Percentiles rank a stretch among this genome's conserved stretches.
These are phyloP conservation scores for Umbilicaria muhlenbergii DNA, from an alignment of 495 filamentous ascomycete species.

Conservation along the genomic window DNA sequence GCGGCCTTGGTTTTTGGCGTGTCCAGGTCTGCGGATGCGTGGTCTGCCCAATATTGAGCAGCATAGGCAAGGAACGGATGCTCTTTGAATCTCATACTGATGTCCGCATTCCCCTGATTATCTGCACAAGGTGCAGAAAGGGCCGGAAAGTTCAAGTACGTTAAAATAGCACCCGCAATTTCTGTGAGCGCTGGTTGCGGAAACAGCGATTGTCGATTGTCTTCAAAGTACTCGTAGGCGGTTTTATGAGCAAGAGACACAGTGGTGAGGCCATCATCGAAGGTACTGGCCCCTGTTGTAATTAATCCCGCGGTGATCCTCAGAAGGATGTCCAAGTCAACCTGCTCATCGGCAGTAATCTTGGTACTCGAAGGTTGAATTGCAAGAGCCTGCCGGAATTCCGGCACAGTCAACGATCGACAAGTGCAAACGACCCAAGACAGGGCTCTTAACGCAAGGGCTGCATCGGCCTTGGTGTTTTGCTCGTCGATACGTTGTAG, in stretches of 20 bases:
- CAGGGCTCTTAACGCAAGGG: slow-evolving; percentile 5
- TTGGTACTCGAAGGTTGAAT: slow-evolving; percentile 7
- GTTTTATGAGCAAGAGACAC: slow-evolving; percentile 14
- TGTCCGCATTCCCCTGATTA: slow-evolving; percentile 3
- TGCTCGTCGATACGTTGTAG: slow-evolving; percentile 8
- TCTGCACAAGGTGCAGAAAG: slow-evolving; percentile 10
- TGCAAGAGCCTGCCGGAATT: slow-evolving; percentile 15
- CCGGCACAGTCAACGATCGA: slow-evolving; percentile 11
- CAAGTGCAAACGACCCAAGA: slow-evolving; percentile 8
- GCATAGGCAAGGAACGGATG: slow-evolving; percentile 14
- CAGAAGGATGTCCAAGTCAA: slow-evolving; percentile 10
- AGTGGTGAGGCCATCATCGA: slow-evolving; percentile 3
- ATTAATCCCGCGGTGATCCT: slow-evolving; percentile 14
- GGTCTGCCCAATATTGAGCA: slow-evolving; percentile 16
- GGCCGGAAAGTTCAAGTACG: slow-evolving; percentile 10
- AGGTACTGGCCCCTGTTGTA: background rate
- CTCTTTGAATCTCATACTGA: slow-evolving; percentile 6
- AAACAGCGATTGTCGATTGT: slow-evolving; percentile 9
- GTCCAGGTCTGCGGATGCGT: slow-evolving; percentile 7
- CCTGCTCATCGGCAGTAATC: background rate
- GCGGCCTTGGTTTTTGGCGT: background rate
- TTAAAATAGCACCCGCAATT: slow-evolving; percentile 9
- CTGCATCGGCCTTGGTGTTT: slow-evolving; percentile 1
- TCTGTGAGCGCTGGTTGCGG: slow-evolving; percentile 1
- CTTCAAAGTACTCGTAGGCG: slow-evolving; percentile 14